These are phyloP conservation scores for Verbena officinalis DNA, from an alignment of 257 asterid genomes.

Conservation along the genomic window DNA sequence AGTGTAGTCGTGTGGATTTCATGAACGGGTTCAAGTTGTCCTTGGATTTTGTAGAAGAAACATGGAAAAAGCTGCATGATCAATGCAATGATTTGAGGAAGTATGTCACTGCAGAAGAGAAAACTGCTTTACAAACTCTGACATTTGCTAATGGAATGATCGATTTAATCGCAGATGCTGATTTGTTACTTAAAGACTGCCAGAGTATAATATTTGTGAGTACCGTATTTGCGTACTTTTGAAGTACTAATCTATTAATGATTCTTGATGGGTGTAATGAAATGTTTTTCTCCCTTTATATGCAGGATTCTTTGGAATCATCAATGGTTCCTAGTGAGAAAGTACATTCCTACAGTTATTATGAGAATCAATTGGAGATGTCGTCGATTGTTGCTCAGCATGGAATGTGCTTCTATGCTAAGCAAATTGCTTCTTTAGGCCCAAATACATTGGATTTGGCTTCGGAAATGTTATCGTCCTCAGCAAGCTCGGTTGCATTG, in stretches of 20 bases:
- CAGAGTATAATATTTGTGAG: conserved; percentile 57
- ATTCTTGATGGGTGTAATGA: conserved; percentile 30
- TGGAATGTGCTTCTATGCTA: conserved; percentile 73
- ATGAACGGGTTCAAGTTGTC: conserved; percentile 36
- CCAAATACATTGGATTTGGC: conserved; percentile 59
- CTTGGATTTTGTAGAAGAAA: conserved; percentile 57
- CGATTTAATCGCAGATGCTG: conserved; percentile 76
- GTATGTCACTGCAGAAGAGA: conserved; percentile 70
- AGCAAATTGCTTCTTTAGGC: conserved; percentile 56
- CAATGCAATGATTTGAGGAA: conserved; percentile 43
- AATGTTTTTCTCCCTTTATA: background rate
- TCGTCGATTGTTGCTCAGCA: conserved; percentile 73
- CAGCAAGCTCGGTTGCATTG: conserved; percentile 65
- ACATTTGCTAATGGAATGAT: conserved; percentile 52
- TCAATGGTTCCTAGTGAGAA: conserved; percentile 41
- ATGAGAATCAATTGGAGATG: conserved; percentile 74
- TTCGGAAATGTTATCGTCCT: conserved; percentile 74
- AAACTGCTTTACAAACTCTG: conserved; percentile 49
- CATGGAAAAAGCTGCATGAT: conserved; percentile 69
- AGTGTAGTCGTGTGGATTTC: conserved; percentile 80
- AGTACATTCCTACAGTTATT: conserved; percentile 52
- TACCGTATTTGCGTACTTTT: conserved; percentile 8
- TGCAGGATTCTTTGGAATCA: conserved; percentile 67
- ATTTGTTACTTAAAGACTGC: conserved; percentile 65
- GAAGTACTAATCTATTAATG: conserved; percentile 21